Evolutionary conservation across 495 filamentous ascomycete genomes (phyloP), one percentile per base, ranked within the genome.

Genomic region (Neurospora tetrasperma): DNA sequence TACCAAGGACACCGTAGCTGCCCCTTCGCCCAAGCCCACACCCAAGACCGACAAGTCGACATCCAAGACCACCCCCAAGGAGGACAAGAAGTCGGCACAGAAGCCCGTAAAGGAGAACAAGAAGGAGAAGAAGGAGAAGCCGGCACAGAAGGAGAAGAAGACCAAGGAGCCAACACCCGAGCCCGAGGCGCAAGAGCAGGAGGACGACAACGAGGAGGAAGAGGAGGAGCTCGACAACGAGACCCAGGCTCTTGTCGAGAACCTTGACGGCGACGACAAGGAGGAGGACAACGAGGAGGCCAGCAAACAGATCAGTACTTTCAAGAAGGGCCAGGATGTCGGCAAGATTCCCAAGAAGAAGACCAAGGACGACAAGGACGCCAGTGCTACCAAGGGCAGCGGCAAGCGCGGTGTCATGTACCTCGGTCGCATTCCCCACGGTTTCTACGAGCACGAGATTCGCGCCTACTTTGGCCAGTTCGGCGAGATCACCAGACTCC

Each of bases 401-500:
- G 85, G 85, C 39, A 89, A 88, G 66, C 91, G 91, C 1, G 94
- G 94, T 38, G 90, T 95, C 46, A 86, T 98, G 77, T 98, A 97
- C 82, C 84, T 99, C 77, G 94, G 92, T 44, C 92, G 92, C 70
- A 91, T 97, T 69, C 95, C 95, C 27, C 95, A 89, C 75, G 96
- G 96, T 82, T 98, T 99, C 87, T 98, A 94, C 86, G 96, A 98
- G 83, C 88, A 93, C 79, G 91, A 98, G 82, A 97, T 99, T 92
- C 89, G 89, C 70, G 86, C 88, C 66, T 99, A 98, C 85, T 98
- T 98, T 79, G 87, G 89, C n/a, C 96, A 98, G 82, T 99, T 99
- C 78, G 96, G 96, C 79, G 84, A 88, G 3, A 93, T 99, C 76
- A 88, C 85, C 69, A 88, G 88, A 70, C 88, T 99, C 41, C 90